A percentile compares a stretch with the other conserved stretches of the same genome.
phyloP scores from a whole-genome alignment of 805 yeast genomes.

The Monosporozyma yasuniensis region DNA sequence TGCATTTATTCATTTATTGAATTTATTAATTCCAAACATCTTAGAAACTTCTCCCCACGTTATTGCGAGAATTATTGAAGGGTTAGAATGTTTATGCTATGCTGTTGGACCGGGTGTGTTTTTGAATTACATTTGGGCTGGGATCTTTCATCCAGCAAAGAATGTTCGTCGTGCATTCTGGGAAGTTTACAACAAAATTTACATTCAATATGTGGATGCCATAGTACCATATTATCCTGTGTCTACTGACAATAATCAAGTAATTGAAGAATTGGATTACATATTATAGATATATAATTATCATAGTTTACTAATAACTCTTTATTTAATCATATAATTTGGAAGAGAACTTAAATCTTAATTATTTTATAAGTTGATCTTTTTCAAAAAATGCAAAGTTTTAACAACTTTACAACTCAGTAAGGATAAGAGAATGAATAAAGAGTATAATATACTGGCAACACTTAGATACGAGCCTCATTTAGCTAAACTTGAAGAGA shows the following conservation, averaged over 20 bases:
- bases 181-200: slow-evolving; percentile 70
- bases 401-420: background rate
- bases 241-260: slow-evolving; percentile 29
- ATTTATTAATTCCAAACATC: slow-evolving; percentile 77
- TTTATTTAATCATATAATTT: background rate
- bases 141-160: slow-evolving; percentile 87
- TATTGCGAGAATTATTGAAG: slow-evolving; percentile 69
- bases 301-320: too few relatives aligned
- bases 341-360: too few relatives aligned
- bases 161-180: slow-evolving; percentile 80
- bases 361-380: background rate
- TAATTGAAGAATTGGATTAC: slow-evolving; percentile 44
- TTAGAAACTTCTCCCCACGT: slow-evolving; percentile 96
- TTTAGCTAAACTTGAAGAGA: slow-evolving; percentile 18
- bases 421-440: background rate
- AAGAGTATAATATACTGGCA: slow-evolving; percentile 36
- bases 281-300: slow-evolving; percentile 14
- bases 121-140: slow-evolving; percentile 73
- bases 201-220: slow-evolving; percentile 63
- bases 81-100: slow-evolving; percentile 61
- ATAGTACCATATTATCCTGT: slow-evolving; percentile 78
- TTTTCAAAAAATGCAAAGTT: background rate
- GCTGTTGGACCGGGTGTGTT: slow-evolving; percentile 71
- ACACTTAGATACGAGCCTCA: slow-evolving; percentile 71
- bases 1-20: slow-evolving; percentile 73